phyloP scores from a whole-genome alignment of 805 yeast genomes.

The Metschnikowia aberdeeniae region DNA sequence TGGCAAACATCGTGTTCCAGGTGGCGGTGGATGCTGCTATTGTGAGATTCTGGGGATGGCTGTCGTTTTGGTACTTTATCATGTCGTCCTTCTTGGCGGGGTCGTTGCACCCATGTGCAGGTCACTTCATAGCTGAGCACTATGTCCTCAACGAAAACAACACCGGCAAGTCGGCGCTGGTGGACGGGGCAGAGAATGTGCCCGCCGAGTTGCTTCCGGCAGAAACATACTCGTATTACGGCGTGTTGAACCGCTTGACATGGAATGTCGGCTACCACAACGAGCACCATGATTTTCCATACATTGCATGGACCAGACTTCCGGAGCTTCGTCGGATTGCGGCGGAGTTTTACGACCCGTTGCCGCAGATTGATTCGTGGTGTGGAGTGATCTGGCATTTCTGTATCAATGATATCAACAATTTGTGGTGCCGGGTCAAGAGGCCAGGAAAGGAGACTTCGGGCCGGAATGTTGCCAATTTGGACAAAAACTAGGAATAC shows the following conservation, averaged over 20 bases:
- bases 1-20: conserved; percentile 63
- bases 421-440: conserved; percentile 79
- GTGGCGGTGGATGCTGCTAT: conserved; percentile 53
- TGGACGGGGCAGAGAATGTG: conserved; percentile 24
- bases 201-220: conserved; percentile 43
- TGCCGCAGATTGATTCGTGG: conserved; percentile 80
- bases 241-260: conserved; percentile 67
- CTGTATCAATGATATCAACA: conserved; percentile 60
- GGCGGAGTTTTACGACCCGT: conserved; percentile 72
- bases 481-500: conserved; percentile 15
- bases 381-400: conserved; percentile 69
- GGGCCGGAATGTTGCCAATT: conserved; percentile 26
- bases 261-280: conserved; percentile 95
- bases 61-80: conserved; percentile 61
- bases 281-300: conserved; percentile 95
- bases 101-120: conserved; percentile 89
- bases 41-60: conserved; percentile 58
- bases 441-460: conserved; percentile 43
- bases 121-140: conserved; percentile 95
- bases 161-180: conserved; percentile 25
- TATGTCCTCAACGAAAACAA: conserved; percentile 63
- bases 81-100: conserved; percentile 85
- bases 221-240: conserved; percentile 89
- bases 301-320: conserved; percentile 82
- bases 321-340: conserved; percentile 65